Base-by-base conservation (phyloP, 192 early-diverging fungal species). In the Rhizophagus clarus region DNA sequence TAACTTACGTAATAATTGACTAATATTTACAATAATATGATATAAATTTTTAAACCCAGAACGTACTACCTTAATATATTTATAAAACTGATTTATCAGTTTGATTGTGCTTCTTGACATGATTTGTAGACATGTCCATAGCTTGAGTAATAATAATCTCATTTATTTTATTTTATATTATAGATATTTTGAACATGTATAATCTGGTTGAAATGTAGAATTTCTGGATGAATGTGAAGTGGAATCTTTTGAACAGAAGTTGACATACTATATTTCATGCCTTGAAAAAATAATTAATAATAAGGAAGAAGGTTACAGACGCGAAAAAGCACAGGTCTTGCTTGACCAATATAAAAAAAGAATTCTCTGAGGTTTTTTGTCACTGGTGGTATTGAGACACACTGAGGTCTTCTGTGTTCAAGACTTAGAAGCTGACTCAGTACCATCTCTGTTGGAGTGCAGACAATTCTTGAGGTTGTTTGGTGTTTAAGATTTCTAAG, bases 341-440 rank as follows among this genome's bases (percentile, higher is more conserved):
- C 63, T 79, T 20, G 77, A 79, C 60, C 63, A 22, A 66, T 79
- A 79, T 79, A 79, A 17, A 67, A 77, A 73, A 73, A 22, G 72
- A 29, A 73, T 73, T 51, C 49, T 31, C 42, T 73, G 72, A 73
- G 72, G 9, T 73, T 73, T 72, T 47, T 73, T 73, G 72, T 73
- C 24, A 73, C 7, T 31, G 72, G 72, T 47, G 49, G 45, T 73
- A 73, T 73, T 51, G 72, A 73, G 72, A n/a, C 72, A 51, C 45
- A 73, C 42, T 24, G 72, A 73, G 72, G 45, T 73, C 72, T 0
- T 42, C 72, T 73, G 72, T 47, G 42, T 73, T 56, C 42, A 73
- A 56, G 72, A 17, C 29, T n/a, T 56, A n/a, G 15, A 73, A 73
- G 72, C 45, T 51, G 20, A 73, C 72, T 73, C 72, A 15, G 45